Evolutionary conservation across 1,284 basidiomycete genomes (phyloP), one percentile per base, ranked within the genome.

Genomic region (Tilletia setariae): DNA sequence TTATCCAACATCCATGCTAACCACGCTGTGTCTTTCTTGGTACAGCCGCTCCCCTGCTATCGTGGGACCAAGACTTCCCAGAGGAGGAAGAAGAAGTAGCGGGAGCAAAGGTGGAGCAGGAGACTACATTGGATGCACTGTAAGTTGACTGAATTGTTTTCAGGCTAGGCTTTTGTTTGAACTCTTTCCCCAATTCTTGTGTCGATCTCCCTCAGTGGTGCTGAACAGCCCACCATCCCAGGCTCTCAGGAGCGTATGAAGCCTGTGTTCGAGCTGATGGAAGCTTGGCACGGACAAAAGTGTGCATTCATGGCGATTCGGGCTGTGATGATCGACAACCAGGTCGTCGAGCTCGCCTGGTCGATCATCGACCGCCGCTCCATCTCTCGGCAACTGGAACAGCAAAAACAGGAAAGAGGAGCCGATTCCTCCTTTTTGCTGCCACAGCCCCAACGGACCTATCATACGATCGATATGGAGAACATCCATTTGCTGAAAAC

Each of bases 171-270:
- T n/a, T n/a, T n/a, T n/a, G n/a, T n/a, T n/a, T n/a, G n/a, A n/a
- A n/a, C n/a, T n/a, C n/a, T n/a, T n/a, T n/a, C n/a, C n/a, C n/a
- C n/a, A n/a, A n/a, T n/a, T n/a, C n/a, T n/a, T n/a, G n/a, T n/a
- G n/a, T n/a, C n/a, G n/a, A n/a, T n/a, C n/a, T n/a, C n/a, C 15
- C 23, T 6, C 21, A 53, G 51, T 53, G 21, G 28, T 8, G 23
- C 16, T 21, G 51, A 53, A 28, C 13, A 25, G 8, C 28, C 51
- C 8, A 53, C 4, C 21, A 53, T 28, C 13, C 51, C 51, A 4
- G 51, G 51, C n/a, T 53, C 51, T 53, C 51, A 53, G 28, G 51
- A 53, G 51, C 51, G 51, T 7, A 21, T 53, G n/a, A 21, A 28
- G 13, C 51, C 51, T 15, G 13, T 53, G 13, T 53, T 53, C 51